phyloP scores from a whole-genome alignment of 2,329 filamentous ascomycete species.

The Phialemoniopsis sp. region DNA sequence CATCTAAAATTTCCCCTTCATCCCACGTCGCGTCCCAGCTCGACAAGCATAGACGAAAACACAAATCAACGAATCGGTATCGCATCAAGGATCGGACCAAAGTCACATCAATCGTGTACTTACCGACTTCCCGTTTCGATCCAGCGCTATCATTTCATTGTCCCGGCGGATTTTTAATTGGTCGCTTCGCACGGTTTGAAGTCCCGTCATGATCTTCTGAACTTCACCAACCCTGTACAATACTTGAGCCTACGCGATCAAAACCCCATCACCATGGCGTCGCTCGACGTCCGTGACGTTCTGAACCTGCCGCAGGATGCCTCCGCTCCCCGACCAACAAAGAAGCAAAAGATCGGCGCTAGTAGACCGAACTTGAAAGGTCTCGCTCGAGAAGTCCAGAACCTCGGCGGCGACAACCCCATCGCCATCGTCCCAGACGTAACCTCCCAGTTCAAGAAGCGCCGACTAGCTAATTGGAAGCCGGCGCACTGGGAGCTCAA shows the following conservation, averaged over 20 bases:
- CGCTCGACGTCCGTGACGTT: slow-evolving; percentile 82
- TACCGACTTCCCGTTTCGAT: no score
- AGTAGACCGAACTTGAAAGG: slow-evolving; percentile 49
- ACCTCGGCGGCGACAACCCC: slow-evolving; percentile 60
- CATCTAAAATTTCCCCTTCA: no score
- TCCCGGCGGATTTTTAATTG: no score
- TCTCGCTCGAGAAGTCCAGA: slow-evolving; percentile 62
- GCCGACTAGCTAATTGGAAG: slow-evolving; percentile 48
- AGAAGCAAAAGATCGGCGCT: slow-evolving; percentile 55
- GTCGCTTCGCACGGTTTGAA: no score
- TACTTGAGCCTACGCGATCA: background rate
- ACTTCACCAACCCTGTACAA: background rate
- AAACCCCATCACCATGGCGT: slow-evolving; percentile 50
- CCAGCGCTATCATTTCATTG: no score
- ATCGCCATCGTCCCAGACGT: slow-evolving; percentile 62
- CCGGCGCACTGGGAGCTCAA: slow-evolving; percentile 63
- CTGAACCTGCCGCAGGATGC: slow-evolving; percentile 70
- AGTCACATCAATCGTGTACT: no score
- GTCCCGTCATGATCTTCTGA: no score
- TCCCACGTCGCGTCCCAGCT: no score
- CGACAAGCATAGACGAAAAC: no score
- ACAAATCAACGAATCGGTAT: no score
- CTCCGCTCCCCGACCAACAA: slow-evolving; percentile 35
- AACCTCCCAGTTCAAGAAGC: slow-evolving; percentile 52
- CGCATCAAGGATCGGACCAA: no score